A percentile compares a stretch with the other conserved stretches of the same genome.
Conservation (phyloP, 306 rosid genomes). For the Betula pendula region DNA sequence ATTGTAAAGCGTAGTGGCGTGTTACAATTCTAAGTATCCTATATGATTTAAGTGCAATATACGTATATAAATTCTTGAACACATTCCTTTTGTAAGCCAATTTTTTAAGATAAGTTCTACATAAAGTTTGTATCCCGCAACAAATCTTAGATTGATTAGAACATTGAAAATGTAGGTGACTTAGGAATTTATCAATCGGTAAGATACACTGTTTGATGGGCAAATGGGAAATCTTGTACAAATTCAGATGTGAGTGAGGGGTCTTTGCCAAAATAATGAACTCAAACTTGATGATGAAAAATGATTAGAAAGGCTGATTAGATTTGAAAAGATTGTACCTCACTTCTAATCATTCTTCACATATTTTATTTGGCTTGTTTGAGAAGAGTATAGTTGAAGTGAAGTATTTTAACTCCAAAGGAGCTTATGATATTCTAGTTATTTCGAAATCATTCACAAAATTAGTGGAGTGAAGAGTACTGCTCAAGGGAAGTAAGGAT, state of each 20-base stretch:
- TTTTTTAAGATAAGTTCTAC: too few species aligned
- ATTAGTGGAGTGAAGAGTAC: conserved; percentile 23
- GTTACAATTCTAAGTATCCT: too few species aligned
- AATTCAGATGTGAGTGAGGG: neutral
- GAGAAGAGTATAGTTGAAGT: conserved; percentile 27
- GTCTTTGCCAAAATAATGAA: too few species aligned
- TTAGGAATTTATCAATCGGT: too few species aligned
- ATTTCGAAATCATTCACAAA: conserved; percentile 31
- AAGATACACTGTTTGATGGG: neutral
- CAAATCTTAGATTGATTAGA: too few species aligned
- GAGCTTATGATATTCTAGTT: conserved; percentile 6
- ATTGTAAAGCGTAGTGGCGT: too few species aligned
- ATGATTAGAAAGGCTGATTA: neutral
- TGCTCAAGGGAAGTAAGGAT: conserved; percentile 26
- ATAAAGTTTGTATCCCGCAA: too few species aligned
- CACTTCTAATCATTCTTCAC: neutral
- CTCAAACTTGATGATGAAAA: neutral
- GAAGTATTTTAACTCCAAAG: conserved; percentile 24
- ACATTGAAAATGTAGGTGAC: too few species aligned
- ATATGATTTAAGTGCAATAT: too few species aligned
- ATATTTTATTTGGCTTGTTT: neutral
- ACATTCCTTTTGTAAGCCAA: too few species aligned
- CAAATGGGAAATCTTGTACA: neutral
- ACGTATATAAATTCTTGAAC: too few species aligned
- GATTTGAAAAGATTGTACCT: conserved; percentile 34